Evolutionary conservation across 176 grass and related monocot genomes (phyloP), one percentile per base, ranked within the genome.

Genomic region (Themeda triandra): DNA sequence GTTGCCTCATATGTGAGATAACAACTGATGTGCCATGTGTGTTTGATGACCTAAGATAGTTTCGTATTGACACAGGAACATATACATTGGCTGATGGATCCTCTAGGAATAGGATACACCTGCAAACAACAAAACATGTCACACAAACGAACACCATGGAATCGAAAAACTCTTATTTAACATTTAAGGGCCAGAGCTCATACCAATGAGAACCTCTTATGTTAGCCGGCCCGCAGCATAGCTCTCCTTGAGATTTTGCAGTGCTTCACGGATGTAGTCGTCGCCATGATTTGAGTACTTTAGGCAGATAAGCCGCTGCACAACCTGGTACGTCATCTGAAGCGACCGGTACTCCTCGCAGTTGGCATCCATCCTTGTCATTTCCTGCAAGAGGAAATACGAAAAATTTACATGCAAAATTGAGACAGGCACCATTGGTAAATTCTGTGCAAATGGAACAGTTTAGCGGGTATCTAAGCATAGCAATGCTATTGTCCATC

Each of bases 281-380:
- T 98, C 96, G 41, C 86, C 86, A 89, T 98, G 96, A 83, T 93
- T 95, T 2, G 93, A 91, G 76, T 98, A 93, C 84, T 98, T 98
- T 69, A 98, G 86, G 83, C 96, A 98, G 53, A 93, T 78, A 49
- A 98, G 90, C 67, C 79, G 90, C 73, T 95, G 96, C 8, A 62
- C 91, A 18, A 90, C 85, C 24, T 85, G 73, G 87, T 98, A 98
- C 5, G 73, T 71, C 87, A 87, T 85, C 81, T 90, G 89, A 65
- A 98, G 85, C 44, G 96, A 92, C 64, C 63, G 77, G 39, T 88
- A 91, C 63, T 95, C 82, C 80, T 90, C 83, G 35, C 72, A 81
- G 64, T 93, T 95, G 40, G 78, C 77, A 53, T 86, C 76, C 83
- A 90, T 98, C 87, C 91, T 95, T 69, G 89, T 83, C 85, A 85